Percentiles rank a stretch among this genome's conserved stretches.
phyloP scores from a whole-genome alignment of 2,329 filamentous ascomycete species.

The Hortaea werneckii region DNA sequence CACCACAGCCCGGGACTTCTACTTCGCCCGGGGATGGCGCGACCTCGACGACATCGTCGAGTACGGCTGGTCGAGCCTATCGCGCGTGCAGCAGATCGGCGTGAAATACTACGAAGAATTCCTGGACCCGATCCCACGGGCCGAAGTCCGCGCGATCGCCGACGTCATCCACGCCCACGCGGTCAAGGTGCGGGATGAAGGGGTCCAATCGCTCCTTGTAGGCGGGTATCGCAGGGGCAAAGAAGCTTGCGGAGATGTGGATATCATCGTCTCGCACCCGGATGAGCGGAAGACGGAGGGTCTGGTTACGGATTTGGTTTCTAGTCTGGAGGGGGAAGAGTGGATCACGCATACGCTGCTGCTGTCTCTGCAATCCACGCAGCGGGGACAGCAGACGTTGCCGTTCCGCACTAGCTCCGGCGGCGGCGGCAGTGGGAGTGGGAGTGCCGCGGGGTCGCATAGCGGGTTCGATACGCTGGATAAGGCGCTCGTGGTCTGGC shows the following conservation, averaged over 20 bases:
- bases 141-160: conserved; percentile 63
- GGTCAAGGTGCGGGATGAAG: conserved; percentile 45
- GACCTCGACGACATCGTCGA: conserved; percentile 81
- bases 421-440: conserved; percentile 28
- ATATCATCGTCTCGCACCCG: conserved; percentile 72
- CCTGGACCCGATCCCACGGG: conserved; percentile 55
- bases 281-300: conserved; percentile 56
- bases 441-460: too few relatives aligned
- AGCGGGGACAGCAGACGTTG: conserved; percentile 58
- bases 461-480: conserved; percentile 78
- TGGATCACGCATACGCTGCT: conserved; percentile 76
- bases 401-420: conserved; percentile 38
- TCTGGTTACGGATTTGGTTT: conserved; percentile 64
- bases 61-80: conserved; percentile 64
- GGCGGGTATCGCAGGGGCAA: conserved; percentile 79
- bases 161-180: conserved; percentile 56
- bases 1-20: conserved; percentile 71
- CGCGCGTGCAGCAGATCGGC: conserved; percentile 81
- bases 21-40: conserved; percentile 63
- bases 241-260: conserved; percentile 64
- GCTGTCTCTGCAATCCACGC: conserved; percentile 58
- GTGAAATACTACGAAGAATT: conserved; percentile 92
- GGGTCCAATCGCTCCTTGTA: conserved; percentile 54
- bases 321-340: conserved; percentile 54
- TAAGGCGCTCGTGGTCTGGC: conserved; percentile 89